Evolutionary conservation across 2,329 filamentous ascomycete species (phyloP).

Genomic region (Fragosphaeria purpurea): DNA sequence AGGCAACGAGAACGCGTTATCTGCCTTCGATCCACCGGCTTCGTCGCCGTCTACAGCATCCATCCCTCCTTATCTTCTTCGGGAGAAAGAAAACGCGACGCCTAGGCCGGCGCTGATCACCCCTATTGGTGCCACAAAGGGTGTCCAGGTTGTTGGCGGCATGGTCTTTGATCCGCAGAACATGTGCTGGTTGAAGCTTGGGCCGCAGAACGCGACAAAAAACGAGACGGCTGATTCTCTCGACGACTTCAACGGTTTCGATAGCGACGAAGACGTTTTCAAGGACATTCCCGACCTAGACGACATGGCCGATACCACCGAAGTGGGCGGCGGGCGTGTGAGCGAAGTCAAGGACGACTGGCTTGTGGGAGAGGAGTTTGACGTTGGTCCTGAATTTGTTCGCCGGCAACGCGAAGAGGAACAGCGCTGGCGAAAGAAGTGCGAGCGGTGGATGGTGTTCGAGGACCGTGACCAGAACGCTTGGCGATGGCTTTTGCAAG

Average conservation of each 20-base stretch:
- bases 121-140: slow-evolving; percentile 74
- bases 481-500: slow-evolving; percentile 70
- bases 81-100: slow-evolving; percentile 49
- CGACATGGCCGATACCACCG: slow-evolving; percentile 48
- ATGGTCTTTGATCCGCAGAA: slow-evolving; percentile 97
- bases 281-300: slow-evolving; percentile 90
- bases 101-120: slow-evolving; percentile 76
- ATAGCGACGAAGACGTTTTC: slow-evolving; percentile 89
- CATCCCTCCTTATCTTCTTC: slow-evolving; percentile 30
- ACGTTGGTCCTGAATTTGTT: slow-evolving; percentile 91
- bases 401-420: slow-evolving; percentile 84
- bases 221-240: slow-evolving; percentile 46
- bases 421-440: slow-evolving; percentile 79
- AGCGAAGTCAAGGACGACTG: slow-evolving; percentile 65
- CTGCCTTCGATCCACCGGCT: slow-evolving; percentile 61
- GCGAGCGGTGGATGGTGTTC: slow-evolving; percentile 69
- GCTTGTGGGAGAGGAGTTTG: slow-evolving; percentile 91
- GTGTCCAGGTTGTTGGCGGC: slow-evolving; percentile 87
- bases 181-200: slow-evolving; percentile 94
- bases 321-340: slow-evolving; percentile 40
- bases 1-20: slow-evolving; percentile 81
- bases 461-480: slow-evolving; percentile 45
- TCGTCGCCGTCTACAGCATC: slow-evolving; percentile 44
- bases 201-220: slow-evolving; percentile 29
- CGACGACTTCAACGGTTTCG: slow-evolving; percentile 58